A percentile compares a stretch with the other conserved stretches of the same genome.
These are phyloP conservation scores for Mycosphaerella sp. DNA, from an alignment of 2,329 filamentous ascomycete species.

Conservation along the genomic window DNA sequence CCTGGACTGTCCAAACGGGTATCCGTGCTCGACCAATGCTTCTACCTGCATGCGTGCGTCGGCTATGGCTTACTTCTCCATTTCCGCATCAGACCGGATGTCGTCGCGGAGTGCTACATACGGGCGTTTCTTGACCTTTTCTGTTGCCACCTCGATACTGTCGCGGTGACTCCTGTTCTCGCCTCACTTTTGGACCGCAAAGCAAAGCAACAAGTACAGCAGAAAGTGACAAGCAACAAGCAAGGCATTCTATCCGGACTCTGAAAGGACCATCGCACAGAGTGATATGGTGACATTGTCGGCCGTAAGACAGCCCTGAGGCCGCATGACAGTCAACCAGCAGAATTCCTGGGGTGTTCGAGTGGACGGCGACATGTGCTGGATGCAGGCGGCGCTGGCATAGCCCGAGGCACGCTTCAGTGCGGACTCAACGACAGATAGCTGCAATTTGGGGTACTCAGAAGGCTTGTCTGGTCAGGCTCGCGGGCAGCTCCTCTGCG, in stretches of 20 bases:
- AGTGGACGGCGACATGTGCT: background rate
- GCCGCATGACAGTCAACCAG: background rate
- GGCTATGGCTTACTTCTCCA: background rate
- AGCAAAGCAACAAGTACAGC: background rate
- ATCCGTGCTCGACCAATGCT: background rate
- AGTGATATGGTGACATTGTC: background rate
- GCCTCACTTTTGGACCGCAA: background rate
- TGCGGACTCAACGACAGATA: background rate
- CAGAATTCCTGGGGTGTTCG: background rate
- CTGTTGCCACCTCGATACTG: too few relatives aligned
- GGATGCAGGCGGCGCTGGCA: background rate
- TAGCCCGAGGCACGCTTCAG: background rate
- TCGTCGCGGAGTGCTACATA: background rate
- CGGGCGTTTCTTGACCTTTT: background rate
- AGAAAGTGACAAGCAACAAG: too few relatives aligned
- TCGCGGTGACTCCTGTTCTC: too few relatives aligned
- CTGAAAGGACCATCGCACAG: background rate
- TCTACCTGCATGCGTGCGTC: background rate
- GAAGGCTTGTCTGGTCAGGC: background rate
- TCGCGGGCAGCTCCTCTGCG: background rate
- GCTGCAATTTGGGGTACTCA: background rate
- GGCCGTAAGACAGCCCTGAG: background rate
- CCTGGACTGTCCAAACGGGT: background rate
- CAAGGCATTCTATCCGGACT: too few relatives aligned
- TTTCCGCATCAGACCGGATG: background rate